These are phyloP conservation scores for Hypocreales sp. DNA, from an alignment of 2,329 filamentous ascomycete genomes.

Conservation along the genomic window DNA sequence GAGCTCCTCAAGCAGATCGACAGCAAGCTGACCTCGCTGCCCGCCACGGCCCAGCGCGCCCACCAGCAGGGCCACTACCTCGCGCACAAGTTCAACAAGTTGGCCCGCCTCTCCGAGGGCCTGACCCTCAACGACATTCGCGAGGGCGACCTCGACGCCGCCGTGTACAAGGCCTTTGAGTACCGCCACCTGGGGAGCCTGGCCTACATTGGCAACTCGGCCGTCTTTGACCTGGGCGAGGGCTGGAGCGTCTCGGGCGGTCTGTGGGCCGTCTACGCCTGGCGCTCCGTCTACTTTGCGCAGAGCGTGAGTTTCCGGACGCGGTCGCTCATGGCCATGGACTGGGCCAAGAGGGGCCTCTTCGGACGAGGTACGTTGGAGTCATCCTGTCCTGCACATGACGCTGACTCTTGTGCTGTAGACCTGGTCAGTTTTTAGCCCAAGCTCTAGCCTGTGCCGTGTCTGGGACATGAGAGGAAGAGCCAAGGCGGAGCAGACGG, in stretches of 20 bases:
- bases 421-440: too few relatives aligned
- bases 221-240: constrained; percentile 76
- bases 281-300: constrained; percentile 93
- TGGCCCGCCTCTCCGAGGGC: constrained; percentile 62
- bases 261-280: constrained; percentile 85
- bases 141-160: constrained; percentile 82
- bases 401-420: too few relatives aligned
- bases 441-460: too few relatives aligned
- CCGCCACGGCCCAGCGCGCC: constrained; percentile 88
- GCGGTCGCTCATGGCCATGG: constrained; percentile 81
- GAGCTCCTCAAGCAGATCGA: constrained; percentile 88
- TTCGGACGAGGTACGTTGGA: constrained; percentile 79
- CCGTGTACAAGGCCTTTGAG: constrained; percentile 86
- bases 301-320: constrained; percentile 92
- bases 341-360: constrained; percentile 91
- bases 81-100: constrained; percentile 83
- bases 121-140: constrained; percentile 65
- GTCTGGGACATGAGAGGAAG: too few relatives aligned
- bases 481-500: too few relatives aligned
- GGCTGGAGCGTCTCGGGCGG: constrained; percentile 71
- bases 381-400: too few relatives aligned
- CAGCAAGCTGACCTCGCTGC: constrained; percentile 81
- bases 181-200: constrained; percentile 84
- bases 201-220: constrained; percentile 92
- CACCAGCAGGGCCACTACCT: constrained; percentile 94